phyloP scores from a whole-genome alignment of 441 rosid genomes.

The Syzygium syzygioides region DNA sequence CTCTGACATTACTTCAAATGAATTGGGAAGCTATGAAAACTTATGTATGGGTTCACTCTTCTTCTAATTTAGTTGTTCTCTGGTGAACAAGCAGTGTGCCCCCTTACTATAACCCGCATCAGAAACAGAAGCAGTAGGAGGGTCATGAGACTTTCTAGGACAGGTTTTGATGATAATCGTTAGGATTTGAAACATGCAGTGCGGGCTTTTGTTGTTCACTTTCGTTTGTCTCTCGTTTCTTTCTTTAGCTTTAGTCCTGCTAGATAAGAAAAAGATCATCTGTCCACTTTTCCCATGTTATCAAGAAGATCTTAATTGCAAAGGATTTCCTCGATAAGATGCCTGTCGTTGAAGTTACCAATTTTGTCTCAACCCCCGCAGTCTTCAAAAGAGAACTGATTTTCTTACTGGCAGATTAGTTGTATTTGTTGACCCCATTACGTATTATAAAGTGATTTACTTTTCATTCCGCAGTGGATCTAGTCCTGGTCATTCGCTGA shows the following conservation, averaged over 20 bases:
- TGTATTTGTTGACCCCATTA: neutral
- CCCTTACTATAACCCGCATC: neutral
- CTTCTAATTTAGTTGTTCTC: neutral
- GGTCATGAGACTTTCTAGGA: neutral
- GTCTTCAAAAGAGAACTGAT: neutral
- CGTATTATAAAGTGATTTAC: neutral
- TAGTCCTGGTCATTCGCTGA: constrained; percentile 59
- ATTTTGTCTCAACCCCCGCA: neutral
- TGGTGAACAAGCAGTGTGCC: neutral
- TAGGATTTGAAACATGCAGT: neutral
- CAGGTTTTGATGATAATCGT: neutral
- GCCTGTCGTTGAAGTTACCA: neutral
- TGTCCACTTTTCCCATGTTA: neutral
- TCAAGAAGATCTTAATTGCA: neutral
- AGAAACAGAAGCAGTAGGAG: neutral
- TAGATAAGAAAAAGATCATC: neutral
- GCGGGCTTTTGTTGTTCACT: neutral
- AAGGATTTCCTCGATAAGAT: neutral
- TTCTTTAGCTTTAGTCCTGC: neutral
- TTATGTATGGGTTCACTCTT: neutral
- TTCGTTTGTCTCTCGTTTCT: neutral
- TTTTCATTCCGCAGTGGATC: constrained; percentile 59
- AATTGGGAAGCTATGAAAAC: neutral
- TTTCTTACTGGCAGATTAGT: neutral
- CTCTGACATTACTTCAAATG: neutral